A percentile compares a stretch with the other conserved stretches of the same genome.
Evolutionary conservation across 805 yeast genomes (phyloP).

Genomic region (Candida xyloterini): DNA sequence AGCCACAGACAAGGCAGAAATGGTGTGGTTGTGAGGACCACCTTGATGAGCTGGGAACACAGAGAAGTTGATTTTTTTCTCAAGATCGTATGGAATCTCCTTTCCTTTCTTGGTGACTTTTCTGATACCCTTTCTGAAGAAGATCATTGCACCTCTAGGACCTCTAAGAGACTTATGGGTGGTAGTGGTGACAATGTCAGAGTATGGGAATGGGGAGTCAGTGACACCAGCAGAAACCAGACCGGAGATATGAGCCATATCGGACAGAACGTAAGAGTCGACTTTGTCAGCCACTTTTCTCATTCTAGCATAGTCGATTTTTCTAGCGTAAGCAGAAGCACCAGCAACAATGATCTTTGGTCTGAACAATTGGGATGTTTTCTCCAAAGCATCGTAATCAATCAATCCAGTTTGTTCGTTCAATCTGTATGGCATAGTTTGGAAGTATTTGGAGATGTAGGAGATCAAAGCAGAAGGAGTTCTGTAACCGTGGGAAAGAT

Average conservation of each 20-base stretch:
- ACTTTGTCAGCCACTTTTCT: slow-evolving; percentile 86
- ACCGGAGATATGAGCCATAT: slow-evolving; percentile 98
- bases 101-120: slow-evolving; percentile 81
- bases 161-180: slow-evolving; percentile 98
- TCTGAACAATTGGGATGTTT: slow-evolving; percentile 81
- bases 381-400: slow-evolving; percentile 84
- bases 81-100: slow-evolving; percentile 82
- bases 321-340: slow-evolving; percentile 91
- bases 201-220: slow-evolving; percentile 87
- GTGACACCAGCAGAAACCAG: slow-evolving; percentile 92
- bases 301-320: slow-evolving; percentile 88
- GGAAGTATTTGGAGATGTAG: slow-evolving; percentile 88
- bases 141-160: slow-evolving; percentile 98
- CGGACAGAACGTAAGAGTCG: slow-evolving; percentile 89
- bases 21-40: slow-evolving; percentile 99
- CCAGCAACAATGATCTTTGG: slow-evolving; percentile 97
- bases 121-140: slow-evolving; percentile 92
- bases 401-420: slow-evolving; percentile 83
- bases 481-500: slow-evolving; percentile 95
- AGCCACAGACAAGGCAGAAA: slow-evolving; percentile 93
- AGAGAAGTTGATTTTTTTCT: slow-evolving; percentile 88
- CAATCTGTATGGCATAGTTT: slow-evolving; percentile 96
- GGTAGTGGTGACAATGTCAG: slow-evolving; percentile 96
- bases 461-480: slow-evolving; percentile 87
- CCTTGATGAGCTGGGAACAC: slow-evolving; percentile 99